Evolutionary conservation across 108 stramenopile genomes (phyloP), one percentile per base, ranked within the genome.

Genomic region (Fistulifera pelliculosa): DNA sequence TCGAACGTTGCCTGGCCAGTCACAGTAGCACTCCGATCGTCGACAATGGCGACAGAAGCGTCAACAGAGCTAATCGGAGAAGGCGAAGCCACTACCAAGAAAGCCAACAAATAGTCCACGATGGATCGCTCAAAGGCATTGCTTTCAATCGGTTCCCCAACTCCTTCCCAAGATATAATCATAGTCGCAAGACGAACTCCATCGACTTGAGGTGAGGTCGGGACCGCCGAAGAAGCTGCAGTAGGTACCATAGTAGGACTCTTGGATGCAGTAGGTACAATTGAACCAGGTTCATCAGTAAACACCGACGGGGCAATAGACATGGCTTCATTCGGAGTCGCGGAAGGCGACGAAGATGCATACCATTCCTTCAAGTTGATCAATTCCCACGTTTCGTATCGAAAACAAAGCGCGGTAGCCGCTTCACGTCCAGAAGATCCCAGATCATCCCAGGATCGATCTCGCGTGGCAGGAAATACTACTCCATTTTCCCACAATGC

Each of bases 371-470:
- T 11, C 19, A 45, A 21, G 44, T 4, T 4, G 19, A 21, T 45
- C 21, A 21, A 4, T 21, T 21, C 21, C 44, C 44, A 45, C 17
- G 21, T 17, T 21, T 45, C 44, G n/a, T 52, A 19, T 19, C 19
- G 28, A 31, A 2, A 52, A 28, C 52, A 52, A 35, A 52, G 24
- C 1, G 25, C 28, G 13, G 12, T 52, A 27, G 52, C 52, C 1
- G 52, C 52, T 12, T 19, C 28, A 19, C 28, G 52, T 28, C 27
- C 27, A 14, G 25, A 11, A 28, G 52, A 1, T 1, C 7, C 28
- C 13, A 52, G 52, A 11, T 27, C 52, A 15, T 52, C 27, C 52
- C 52, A 52, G 13, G 26, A 23, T 27, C 26, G 11, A 35, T 31
- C 7, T 31, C 28, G 27, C 25, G 27, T 28, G 25, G 1, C 52